Evolutionary conservation across 2,329 filamentous ascomycete genomes (phyloP).

Genomic region (Podosphaera leucotricha): DNA sequence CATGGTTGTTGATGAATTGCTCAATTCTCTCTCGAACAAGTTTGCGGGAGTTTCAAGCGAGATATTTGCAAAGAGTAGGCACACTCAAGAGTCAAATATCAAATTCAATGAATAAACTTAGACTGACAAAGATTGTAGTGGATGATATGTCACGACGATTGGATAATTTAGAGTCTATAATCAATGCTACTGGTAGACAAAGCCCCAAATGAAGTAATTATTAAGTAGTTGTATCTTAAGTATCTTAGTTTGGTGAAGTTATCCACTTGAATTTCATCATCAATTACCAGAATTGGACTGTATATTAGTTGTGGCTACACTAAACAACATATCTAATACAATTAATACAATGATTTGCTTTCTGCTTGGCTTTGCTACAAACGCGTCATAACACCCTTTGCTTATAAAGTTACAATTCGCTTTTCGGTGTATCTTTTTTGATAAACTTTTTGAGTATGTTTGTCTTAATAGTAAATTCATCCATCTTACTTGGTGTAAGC

Average conservation of each 20-base stretch:
- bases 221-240: too few relatives aligned
- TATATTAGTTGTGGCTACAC: too few relatives aligned
- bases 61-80: constrained; percentile 62
- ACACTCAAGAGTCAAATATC: not conserved
- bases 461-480: constrained; percentile 65
- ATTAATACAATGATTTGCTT: not conserved
- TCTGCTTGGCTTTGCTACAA: not conserved
- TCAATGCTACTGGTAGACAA: constrained; percentile 8
- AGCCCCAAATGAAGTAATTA: not conserved
- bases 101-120: constrained; percentile 1
- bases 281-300: too few relatives aligned
- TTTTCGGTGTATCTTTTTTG: constrained; percentile 26
- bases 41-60: constrained; percentile 69
- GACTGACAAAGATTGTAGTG: constrained; percentile 29
- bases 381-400: constrained; percentile 1
- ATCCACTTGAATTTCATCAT: too few relatives aligned
- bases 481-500: constrained; percentile 62
- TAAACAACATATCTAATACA: too few relatives aligned
- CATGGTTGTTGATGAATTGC: constrained; percentile 56
- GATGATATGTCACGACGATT: constrained; percentile 79
- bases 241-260: too few relatives aligned
- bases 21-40: constrained; percentile 66
- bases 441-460: constrained; percentile 72
- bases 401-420: constrained; percentile 1
- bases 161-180: constrained; percentile 40